These are phyloP conservation scores for Neurospora discreta DNA, from an alignment of 495 filamentous ascomycete genomes.

Conservation along the genomic window DNA sequence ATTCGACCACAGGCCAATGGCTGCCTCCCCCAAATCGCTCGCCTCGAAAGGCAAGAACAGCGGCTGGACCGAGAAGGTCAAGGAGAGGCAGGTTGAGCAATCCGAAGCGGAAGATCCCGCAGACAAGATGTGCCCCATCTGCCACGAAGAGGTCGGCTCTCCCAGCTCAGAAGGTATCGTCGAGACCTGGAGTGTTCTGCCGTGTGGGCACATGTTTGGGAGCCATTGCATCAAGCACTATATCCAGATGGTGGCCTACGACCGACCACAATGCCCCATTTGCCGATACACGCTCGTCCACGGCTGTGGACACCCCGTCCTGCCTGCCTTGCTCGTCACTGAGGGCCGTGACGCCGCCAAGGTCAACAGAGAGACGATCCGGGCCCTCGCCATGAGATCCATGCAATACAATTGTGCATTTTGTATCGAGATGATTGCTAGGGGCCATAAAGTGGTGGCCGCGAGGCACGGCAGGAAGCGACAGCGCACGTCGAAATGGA, in stretches of 20 bases:
- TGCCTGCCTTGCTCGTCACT: conserved; percentile 12
- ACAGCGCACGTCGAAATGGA: background rate
- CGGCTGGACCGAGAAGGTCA: background rate
- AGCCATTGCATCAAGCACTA: conserved; percentile 36
- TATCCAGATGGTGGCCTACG: conserved; percentile 25
- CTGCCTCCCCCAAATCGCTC: background rate
- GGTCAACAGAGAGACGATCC: background rate
- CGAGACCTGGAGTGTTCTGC: conserved; percentile 31
- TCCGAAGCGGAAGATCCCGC: conserved; percentile 5
- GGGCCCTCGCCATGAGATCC: background rate
- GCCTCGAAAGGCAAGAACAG: conserved; percentile 1
- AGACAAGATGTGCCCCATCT: conserved; percentile 31
- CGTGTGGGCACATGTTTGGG: conserved; percentile 36
- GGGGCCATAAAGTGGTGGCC: background rate
- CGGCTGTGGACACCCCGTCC: conserved; percentile 29
- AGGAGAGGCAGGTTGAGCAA: conserved; percentile 4
- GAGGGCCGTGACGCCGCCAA: background rate
- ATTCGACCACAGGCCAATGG: background rate
- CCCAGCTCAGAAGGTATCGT: conserved; percentile 25
- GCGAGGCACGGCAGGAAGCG: background rate
- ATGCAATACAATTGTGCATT: background rate
- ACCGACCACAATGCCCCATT: conserved; percentile 27
- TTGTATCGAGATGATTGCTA: background rate
- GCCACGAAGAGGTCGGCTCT: conserved; percentile 29
- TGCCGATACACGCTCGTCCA: conserved; percentile 29